Percentiles rank a stretch among this genome's conserved stretches.
Evolutionary conservation across 2,329 filamentous ascomycete genomes (phyloP).

Genomic region (Tolypocladium guangdongense): DNA sequence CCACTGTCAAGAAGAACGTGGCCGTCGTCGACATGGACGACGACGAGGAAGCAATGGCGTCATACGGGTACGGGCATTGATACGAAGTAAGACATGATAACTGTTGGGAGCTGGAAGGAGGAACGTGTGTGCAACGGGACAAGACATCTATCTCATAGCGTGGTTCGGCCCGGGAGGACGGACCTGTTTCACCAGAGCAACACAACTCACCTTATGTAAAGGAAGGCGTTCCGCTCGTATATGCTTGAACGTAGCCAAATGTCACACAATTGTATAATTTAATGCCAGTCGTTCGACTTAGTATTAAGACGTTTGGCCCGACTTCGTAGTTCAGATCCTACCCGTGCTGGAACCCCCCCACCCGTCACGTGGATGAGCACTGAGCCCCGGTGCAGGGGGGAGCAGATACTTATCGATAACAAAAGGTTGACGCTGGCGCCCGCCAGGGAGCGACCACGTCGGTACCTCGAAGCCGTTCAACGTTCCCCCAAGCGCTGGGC

Average conservation of each 20-base stretch:
- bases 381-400: not conserved
- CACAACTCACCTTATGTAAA: not conserved
- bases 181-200: not conserved
- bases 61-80: conserved; percentile 6
- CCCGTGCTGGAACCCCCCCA: not conserved
- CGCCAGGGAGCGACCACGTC: not conserved
- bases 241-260: not conserved
- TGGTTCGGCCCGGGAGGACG: not conserved
- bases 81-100: not conserved
- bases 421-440: not conserved
- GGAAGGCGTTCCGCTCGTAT: not conserved
- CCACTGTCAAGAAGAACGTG: conserved; percentile 7
- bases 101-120: not conserved
- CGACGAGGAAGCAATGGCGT: conserved; percentile 37
- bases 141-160: not conserved
- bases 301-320: not conserved
- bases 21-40: conserved; percentile 30
- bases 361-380: not conserved
- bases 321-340: not conserved
- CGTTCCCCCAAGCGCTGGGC: not conserved
- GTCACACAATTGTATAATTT: not conserved
- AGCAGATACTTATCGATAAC: not conserved
- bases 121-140: not conserved
- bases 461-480: not conserved
- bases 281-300: too few relatives aligned